Conservation (phyloP, 345 rosid genomes). For the Draba incana region DNA sequence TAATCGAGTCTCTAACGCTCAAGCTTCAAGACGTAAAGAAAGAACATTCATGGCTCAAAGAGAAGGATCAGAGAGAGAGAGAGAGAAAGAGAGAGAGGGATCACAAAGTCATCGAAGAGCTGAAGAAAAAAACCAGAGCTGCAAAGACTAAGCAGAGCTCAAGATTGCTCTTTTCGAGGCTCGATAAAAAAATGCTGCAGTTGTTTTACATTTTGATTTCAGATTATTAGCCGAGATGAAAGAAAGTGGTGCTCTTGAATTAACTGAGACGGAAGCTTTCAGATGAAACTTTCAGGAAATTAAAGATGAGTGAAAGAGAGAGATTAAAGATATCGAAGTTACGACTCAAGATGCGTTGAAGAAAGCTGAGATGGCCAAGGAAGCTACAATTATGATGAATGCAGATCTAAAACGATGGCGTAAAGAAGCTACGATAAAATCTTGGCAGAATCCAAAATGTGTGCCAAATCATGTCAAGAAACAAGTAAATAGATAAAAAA, state of each 20-base stretch:
- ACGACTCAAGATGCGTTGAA: constrained; percentile 68
- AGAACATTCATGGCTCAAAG: constrained; percentile 70
- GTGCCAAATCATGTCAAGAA: too few relatives aligned
- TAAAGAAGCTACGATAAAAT: constrained; percentile 72
- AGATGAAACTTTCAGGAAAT: constrained; percentile 70
- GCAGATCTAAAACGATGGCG: constrained; percentile 81
- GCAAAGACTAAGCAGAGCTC: constrained; percentile 57
- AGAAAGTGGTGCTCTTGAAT: constrained; percentile 68
- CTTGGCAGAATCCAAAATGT: constrained; percentile 62
- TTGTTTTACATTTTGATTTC: constrained; percentile 64
- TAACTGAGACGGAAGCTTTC: constrained; percentile 92
- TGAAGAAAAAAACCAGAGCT: constrained; percentile 66
- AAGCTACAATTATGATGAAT: constrained; percentile 76
- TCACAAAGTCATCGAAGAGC: constrained; percentile 54
- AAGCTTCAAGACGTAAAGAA: constrained; percentile 78
- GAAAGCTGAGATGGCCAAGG: constrained; percentile 91
- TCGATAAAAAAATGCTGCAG: constrained; percentile 55
- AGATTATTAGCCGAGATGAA: constrained; percentile 67
- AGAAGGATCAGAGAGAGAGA: constrained; percentile 61
- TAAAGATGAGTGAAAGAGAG: constrained; percentile 65
- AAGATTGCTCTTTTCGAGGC: constrained; percentile 66
- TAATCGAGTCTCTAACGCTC: constrained; percentile 71
- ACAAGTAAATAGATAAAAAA: too few relatives aligned
- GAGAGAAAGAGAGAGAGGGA: constrained; percentile 66
- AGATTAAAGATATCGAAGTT: constrained; percentile 72